Percentiles rank a stretch among this genome's conserved stretches.
Conservation (phyloP, 441 rosid species). For the Jatropha podagrica region DNA sequence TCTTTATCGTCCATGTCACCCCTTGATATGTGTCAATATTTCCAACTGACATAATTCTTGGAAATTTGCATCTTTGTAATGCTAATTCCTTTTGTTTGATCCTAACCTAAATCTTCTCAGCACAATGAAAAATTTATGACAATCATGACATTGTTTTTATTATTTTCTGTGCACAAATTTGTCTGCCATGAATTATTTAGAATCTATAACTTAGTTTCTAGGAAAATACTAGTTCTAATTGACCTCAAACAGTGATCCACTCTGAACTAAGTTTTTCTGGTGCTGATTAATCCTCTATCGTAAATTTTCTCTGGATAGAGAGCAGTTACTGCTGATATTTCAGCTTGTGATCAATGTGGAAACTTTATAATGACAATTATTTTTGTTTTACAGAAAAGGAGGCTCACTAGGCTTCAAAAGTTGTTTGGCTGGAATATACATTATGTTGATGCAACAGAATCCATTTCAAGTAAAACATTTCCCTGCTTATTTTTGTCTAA, state of each 20-base stretch:
- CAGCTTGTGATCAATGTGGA: neutral
- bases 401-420: conserved; percentile 54
- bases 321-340: too few species aligned
- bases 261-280: too few species aligned
- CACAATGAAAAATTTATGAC: neutral
- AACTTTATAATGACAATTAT: neutral
- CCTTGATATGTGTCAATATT: too few species aligned
- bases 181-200: neutral
- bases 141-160: neutral
- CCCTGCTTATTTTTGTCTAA: neutral
- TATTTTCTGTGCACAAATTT: neutral
- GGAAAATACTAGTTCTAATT: neutral
- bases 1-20: too few species aligned
- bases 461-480: conserved; percentile 49
- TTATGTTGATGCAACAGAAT: conserved; percentile 67
- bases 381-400: conserved; percentile 63
- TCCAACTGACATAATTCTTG: neutral
- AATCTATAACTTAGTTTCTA: neutral
- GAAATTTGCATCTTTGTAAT: neutral
- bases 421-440: conserved; percentile 80
- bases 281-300: neutral
- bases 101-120: neutral
- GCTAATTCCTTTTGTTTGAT: neutral
- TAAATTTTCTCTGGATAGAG: neutral
- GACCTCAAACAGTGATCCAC: neutral